Evolutionary conservation across 2,329 filamentous ascomycete genomes (phyloP).

Genomic region (Aspergillus sp.): DNA sequence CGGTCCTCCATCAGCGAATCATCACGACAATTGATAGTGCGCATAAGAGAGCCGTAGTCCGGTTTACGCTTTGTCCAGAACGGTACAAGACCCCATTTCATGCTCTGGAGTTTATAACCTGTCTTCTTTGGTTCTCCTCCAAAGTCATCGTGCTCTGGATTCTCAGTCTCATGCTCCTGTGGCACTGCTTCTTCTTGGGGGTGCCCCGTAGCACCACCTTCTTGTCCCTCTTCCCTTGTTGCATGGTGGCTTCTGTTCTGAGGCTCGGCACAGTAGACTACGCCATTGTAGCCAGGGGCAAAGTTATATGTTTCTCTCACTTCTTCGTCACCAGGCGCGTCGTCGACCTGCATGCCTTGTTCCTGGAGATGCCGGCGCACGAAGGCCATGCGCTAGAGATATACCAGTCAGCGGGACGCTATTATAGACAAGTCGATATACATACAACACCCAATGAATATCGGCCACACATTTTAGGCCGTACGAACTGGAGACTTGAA

Average conservation of each 20-base stretch:
- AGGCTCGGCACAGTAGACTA: conserved; percentile 74
- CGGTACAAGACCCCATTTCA: conserved; percentile 93
- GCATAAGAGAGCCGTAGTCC: conserved; percentile 67
- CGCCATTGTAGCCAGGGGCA: conserved; percentile 74
- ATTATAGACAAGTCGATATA: conserved; percentile 5
- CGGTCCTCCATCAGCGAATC: conserved; percentile 68
- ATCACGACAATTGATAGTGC: conserved; percentile 90
- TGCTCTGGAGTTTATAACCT: conserved; percentile 75
- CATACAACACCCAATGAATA: conserved; percentile 57
- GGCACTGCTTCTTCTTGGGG: neutral
- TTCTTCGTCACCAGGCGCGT: conserved; percentile 62
- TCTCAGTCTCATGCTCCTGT: conserved; percentile 8
- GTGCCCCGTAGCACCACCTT: neutral
- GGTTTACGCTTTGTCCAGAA: conserved; percentile 86
- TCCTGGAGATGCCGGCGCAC: conserved; percentile 65
- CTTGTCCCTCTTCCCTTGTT: conserved; percentile 5
- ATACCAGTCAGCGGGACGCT: conserved; percentile 1
- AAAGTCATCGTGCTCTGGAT: neutral
- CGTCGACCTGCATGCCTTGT: conserved; percentile 63
- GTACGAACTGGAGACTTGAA: too few species aligned
- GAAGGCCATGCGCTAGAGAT: conserved; percentile 61
- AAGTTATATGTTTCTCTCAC: conserved; percentile 82
- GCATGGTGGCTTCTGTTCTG: conserved; percentile 47
- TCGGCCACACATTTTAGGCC: conserved; percentile 56
- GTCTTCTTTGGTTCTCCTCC: conserved; percentile 26